A percentile compares a stretch with the other conserved stretches of the same genome.
These are phyloP conservation scores for Tetrahymena thermophila DNA, from an alignment of 73 alveolate genomes.

Conservation along the genomic window DNA sequence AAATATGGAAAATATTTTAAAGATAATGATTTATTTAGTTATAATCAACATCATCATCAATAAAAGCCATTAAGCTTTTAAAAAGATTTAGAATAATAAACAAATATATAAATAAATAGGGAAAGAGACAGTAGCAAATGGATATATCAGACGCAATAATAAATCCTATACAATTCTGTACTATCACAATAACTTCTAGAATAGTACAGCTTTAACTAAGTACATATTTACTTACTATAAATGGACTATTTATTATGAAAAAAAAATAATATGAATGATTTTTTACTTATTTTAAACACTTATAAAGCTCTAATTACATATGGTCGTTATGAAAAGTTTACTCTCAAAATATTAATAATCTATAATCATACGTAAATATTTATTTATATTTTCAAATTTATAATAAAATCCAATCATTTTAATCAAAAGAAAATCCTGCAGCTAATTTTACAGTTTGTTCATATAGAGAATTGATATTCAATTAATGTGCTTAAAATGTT, in stretches of 20 bases:
- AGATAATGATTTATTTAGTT: too few species aligned
- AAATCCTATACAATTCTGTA: background rate
- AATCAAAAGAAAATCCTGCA: background rate
- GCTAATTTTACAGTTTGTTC: background rate
- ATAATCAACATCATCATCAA: too few species aligned
- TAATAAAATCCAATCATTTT: too few species aligned
- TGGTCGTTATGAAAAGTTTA: background rate
- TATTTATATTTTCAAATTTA: background rate
- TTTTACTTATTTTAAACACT: too few species aligned
- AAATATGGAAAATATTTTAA: too few species aligned
- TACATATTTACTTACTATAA: too few species aligned
- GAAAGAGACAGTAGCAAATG: background rate
- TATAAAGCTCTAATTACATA: background rate
- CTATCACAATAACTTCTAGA: background rate
- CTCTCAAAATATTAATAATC: background rate
- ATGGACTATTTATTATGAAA: background rate
- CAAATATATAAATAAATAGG: background rate
- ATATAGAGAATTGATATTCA: background rate
- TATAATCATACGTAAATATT: background rate
- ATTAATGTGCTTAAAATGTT: background rate
- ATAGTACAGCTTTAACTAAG: background rate
- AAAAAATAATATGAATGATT: too few species aligned
- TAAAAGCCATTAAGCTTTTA: too few species aligned
- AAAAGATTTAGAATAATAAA: too few species aligned
- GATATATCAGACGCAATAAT: background rate